Conservation (phyloP, 352 stramenopile genomes). For the Aphanomyces astaci region DNA sequence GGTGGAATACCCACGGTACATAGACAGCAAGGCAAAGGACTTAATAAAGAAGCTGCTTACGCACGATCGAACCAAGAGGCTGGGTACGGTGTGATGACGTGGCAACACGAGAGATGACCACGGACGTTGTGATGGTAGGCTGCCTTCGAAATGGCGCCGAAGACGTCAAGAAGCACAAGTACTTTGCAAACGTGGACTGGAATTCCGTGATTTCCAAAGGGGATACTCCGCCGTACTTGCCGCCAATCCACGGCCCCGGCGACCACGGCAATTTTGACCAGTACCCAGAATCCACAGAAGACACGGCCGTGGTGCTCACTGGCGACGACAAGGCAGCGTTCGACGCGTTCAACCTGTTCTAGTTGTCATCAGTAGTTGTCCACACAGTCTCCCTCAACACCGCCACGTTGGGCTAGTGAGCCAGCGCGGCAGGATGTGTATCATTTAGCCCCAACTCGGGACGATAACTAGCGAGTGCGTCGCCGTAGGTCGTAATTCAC, state of each 20-base stretch:
- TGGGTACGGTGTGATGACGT: slow-evolving; percentile 45
- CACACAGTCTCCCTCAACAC: neutral
- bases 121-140: slow-evolving; percentile 31
- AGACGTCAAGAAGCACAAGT: slow-evolving; percentile 91
- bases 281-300: slow-evolving; percentile 87
- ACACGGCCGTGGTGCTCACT: slow-evolving; percentile 75
- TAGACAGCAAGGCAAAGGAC: slow-evolving; percentile 86
- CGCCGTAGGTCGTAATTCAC: neutral
- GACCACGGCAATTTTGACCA: slow-evolving; percentile 92
- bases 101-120: neutral
- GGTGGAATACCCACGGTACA: slow-evolving; percentile 85
- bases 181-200: slow-evolving; percentile 84
- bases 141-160: slow-evolving; percentile 86
- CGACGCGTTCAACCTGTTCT: slow-evolving; percentile 83
- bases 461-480: neutral
- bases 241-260: slow-evolving; percentile 65
- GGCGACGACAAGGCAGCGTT: slow-evolving; percentile 78
- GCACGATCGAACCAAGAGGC: slow-evolving; percentile 82
- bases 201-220: slow-evolving; percentile 63
- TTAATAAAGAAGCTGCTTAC: slow-evolving; percentile 88
- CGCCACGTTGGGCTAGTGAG: neutral
- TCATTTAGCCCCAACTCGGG: neutral
- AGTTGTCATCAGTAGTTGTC: slow-evolving; percentile 19
- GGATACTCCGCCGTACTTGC: slow-evolving; percentile 76
- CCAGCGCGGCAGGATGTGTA: neutral